Base-by-base conservation (phyloP, 176 grass and related monocot species). In the Zizania latifolia region DNA sequence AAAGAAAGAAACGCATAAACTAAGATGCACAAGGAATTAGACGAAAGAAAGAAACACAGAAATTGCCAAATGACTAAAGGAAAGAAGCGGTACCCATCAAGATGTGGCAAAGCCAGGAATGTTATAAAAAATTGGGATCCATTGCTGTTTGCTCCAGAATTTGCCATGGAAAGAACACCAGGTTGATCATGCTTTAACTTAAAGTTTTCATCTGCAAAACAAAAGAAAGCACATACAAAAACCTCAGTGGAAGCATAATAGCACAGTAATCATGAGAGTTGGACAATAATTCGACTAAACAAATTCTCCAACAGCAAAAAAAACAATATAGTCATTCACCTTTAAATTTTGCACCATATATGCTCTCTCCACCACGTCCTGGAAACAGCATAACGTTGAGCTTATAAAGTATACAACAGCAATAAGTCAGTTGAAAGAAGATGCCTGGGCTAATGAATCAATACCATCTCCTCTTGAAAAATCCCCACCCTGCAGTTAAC, bases 381-480 rank as follows among this genome's bases (percentile, higher is more conserved):
- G 90, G 90, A 93, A 93, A 93, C 76, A 93, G 81, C 77, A 93
- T 71, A 89, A 84, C 2, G 38, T 89, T 82, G 84, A 86, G 84
- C 86, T 86, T 81, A 78, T 66, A 78, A 86, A 76, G 73, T 89
- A 81, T 78, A 93, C 70, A 75, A 89, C 74, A 93, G 56, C 82
- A 89, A 93, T 73, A 89, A 84, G 84, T 87, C 77, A 93, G 72
- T 84, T 89, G 77, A 89, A 93, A 92, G 86, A 87, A 89, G 90
- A 82, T 87, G 90, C 90, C 84, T 89, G 87, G 57, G 70, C 73
- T 87, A 84, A 87, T 63, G 51, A 89, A 89, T 84, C 62, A 93
- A 89, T 93, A 93, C 90, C 90, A 84, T 93, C 90, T 87, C 76
- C 86, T 33, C n/a, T 89, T 78, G 87, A 89, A 72, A 93, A 87